Conservation (phyloP, 2,329 filamentous ascomycete species). For the Bretziella fagacearum region DNA sequence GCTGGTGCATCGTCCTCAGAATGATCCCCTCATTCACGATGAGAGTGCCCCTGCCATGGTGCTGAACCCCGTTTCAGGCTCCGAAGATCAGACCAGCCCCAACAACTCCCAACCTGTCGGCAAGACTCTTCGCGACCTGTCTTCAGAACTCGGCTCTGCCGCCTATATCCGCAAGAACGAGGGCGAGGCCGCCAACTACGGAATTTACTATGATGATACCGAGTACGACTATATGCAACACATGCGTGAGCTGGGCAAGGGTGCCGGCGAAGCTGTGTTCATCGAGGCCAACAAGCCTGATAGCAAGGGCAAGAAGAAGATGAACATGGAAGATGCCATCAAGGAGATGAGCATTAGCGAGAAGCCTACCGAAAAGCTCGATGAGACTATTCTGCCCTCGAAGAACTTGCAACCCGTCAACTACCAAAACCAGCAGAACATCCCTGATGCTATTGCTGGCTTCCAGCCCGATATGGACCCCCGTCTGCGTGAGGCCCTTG, state of each 20-base stretch:
- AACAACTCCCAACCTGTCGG: constrained; percentile 23
- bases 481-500: constrained; percentile 71
- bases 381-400: constrained; percentile 59
- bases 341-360: constrained; percentile 41
- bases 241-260: constrained; percentile 71
- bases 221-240: constrained; percentile 99
- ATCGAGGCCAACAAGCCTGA: constrained; percentile 51
- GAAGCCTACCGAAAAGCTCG: constrained; percentile 41
- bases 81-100: constrained; percentile 19
- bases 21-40: constrained; percentile 95
- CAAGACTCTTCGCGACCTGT: constrained; percentile 59
- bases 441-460: constrained; percentile 79
- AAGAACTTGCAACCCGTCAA: constrained; percentile 61
- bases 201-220: constrained; percentile 87
- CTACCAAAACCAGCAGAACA: constrained; percentile 83
- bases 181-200: constrained; percentile 86
- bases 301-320: constrained; percentile 57
- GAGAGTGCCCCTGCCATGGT: constrained; percentile 76
- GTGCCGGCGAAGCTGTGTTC: constrained; percentile 57
- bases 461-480: constrained; percentile 99
- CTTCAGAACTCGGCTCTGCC: constrained; percentile 54
- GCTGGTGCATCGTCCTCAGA: constrained; percentile 88
- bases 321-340: constrained; percentile 68
- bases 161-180: constrained; percentile 66
- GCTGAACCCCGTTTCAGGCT: constrained; percentile 47